Conservation (phyloP, 495 filamentous ascomycete genomes). For the Neurospora cerealis region DNA sequence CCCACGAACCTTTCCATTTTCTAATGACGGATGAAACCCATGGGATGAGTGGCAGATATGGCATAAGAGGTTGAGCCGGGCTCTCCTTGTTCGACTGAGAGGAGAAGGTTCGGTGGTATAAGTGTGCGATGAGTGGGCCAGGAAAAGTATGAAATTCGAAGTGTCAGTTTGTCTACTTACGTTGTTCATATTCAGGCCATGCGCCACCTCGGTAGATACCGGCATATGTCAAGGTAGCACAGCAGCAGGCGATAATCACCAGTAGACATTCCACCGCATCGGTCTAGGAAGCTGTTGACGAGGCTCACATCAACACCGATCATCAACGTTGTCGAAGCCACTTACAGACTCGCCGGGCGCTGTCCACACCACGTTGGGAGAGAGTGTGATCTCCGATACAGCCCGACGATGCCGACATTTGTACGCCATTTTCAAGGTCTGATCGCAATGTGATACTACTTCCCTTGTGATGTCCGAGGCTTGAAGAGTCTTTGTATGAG, state of each 20-base stretch:
- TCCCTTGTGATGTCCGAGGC: not conserved
- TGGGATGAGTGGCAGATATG: not conserved
- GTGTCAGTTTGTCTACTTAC: no score
- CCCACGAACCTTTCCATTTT: not conserved
- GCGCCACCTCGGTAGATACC: not conserved
- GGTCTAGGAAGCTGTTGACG: not conserved
- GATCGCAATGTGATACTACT: not conserved
- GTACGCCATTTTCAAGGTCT: not conserved
- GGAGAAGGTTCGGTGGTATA: no score
- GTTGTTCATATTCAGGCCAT: not conserved
- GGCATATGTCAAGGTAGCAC: not conserved
- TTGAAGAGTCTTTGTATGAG: not conserved
- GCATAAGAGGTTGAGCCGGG: not conserved
- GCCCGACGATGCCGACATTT: not conserved
- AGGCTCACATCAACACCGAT: not conserved
- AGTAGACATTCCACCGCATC: not conserved
- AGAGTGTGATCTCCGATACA: not conserved
- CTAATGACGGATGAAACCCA: not conserved
- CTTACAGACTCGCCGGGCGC: not conserved
- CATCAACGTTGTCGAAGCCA: not conserved
- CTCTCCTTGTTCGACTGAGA: not conserved
- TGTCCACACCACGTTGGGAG: not conserved
- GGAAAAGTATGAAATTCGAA: no score
- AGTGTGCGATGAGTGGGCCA: no score
- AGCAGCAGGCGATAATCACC: not conserved